Percentiles rank a stretch among this genome's conserved stretches.
Evolutionary conservation across 1,139 yeast species (phyloP).

Genomic region (Yamadazyma blattariae): DNA sequence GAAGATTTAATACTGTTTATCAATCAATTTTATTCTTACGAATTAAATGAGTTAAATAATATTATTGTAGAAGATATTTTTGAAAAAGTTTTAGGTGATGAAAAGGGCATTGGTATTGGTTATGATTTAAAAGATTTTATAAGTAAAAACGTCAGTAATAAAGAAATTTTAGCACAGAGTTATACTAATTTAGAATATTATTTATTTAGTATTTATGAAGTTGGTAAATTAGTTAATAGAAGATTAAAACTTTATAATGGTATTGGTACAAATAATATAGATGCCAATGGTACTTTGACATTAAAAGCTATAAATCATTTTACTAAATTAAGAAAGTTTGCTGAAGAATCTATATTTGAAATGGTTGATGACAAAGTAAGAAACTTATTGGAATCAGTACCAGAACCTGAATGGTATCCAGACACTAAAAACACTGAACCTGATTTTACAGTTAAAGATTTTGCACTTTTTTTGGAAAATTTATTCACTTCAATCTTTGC

Average conservation of each 20-base stretch:
- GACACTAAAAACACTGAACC: constrained; percentile 54
- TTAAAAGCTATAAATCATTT: constrained; percentile 49
- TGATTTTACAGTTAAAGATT: constrained; percentile 73
- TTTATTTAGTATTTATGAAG: constrained; percentile 56
- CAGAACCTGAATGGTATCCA: constrained; percentile 75
- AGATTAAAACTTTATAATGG: constrained; percentile 53
- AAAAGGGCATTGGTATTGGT: constrained; percentile 56
- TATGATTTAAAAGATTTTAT: constrained; percentile 64
- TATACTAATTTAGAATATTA: constrained; percentile 86
- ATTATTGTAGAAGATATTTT: constrained; percentile 59
- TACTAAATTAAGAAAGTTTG: constrained; percentile 60
- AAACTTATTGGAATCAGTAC: constrained; percentile 80
- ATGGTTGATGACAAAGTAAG: constrained; percentile 77
- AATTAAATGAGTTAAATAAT: constrained; percentile 42
- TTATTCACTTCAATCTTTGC: constrained; percentile 86
- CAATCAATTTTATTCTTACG: constrained; percentile 59
- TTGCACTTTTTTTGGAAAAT: constrained; percentile 84
- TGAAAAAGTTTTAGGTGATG: constrained; percentile 63
- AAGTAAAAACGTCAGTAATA: constrained; percentile 58
- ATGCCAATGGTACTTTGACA: constrained; percentile 37
- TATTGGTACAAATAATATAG: constrained; percentile 42
- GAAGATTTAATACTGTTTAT: constrained; percentile 62
- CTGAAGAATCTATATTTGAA: constrained; percentile 79
- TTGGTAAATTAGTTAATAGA: constrained; percentile 45
- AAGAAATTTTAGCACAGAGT: constrained; percentile 90